Evolutionary conservation across 2,329 filamentous ascomycete genomes (phyloP).

Genomic region (Microcera coccophila): DNA sequence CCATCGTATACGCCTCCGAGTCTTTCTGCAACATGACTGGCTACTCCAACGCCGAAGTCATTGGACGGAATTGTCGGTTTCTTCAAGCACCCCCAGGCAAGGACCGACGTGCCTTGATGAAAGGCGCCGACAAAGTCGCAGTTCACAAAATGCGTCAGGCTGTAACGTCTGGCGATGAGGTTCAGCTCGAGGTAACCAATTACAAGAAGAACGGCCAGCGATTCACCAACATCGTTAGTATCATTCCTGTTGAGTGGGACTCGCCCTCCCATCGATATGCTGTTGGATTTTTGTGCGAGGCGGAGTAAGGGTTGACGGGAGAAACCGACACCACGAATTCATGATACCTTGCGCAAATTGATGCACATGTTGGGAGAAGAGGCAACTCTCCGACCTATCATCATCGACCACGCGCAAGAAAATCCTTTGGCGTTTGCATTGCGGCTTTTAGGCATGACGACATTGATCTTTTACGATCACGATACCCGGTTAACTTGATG

Average conservation of each 20-base stretch:
- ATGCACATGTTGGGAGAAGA: too few relatives aligned
- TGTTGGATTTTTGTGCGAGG: constrained; percentile 76
- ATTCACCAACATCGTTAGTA: constrained; percentile 80
- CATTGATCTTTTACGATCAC: background rate
- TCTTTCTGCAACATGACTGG: constrained; percentile 76
- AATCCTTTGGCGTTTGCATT: background rate
- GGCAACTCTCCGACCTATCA: background rate
- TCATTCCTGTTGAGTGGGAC: constrained; percentile 73
- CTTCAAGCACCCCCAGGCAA: constrained; percentile 68
- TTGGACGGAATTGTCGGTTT: constrained; percentile 81
- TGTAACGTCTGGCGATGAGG: constrained; percentile 42
- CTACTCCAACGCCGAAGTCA: constrained; percentile 68
- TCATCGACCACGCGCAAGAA: background rate
- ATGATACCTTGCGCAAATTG: too few relatives aligned
- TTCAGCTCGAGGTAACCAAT: constrained; percentile 62
- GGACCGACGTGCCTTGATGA: constrained; percentile 6
- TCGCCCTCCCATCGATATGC: constrained; percentile 64
- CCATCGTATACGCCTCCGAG: constrained; percentile 81
- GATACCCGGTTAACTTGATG: too few relatives aligned
- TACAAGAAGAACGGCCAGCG: constrained; percentile 75
- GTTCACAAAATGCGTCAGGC: constrained; percentile 52
- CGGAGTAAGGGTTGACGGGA: too few relatives aligned
- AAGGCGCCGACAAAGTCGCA: constrained; percentile 43
- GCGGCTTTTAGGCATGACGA: background rate
- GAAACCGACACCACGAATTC: too few relatives aligned